Evolutionary conservation across 306 rosid species (phyloP).

Genomic region (Delonix regia): DNA sequence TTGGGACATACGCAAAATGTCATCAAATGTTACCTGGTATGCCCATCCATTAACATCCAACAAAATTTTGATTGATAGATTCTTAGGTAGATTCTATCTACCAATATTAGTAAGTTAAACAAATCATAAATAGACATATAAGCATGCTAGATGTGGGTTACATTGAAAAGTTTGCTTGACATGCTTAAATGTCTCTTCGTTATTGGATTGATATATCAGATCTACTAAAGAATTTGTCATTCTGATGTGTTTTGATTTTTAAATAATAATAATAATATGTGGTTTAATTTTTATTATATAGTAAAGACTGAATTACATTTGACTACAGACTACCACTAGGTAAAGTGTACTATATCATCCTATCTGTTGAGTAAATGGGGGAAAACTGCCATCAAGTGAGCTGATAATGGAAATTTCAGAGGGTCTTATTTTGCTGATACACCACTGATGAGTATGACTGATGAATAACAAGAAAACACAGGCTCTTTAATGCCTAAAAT

Average conservation of each 20-base stretch:
- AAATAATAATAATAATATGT: background rate
- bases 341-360: background rate
- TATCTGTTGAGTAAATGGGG: constrained; percentile 1
- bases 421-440: background rate
- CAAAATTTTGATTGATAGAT: background rate
- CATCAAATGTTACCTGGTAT: constrained; percentile 67
- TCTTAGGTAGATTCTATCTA: background rate
- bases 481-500: background rate
- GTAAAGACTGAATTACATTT: background rate
- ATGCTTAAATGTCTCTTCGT: background rate
- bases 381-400: constrained; percentile 16
- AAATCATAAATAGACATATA: background rate
- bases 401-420: constrained; percentile 26
- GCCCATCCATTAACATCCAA: constrained; percentile 27
- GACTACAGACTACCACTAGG: background rate
- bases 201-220: background rate
- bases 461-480: constrained; percentile 9
- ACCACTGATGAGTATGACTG: background rate
- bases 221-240: background rate
- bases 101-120: background rate
- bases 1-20: constrained; percentile 93
- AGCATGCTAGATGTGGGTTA: background rate
- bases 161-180: background rate
- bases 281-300: background rate
- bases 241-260: background rate